Conservation (phyloP, 1,284 basidiomycete genomes). For the Heterobasidion occidentale region DNA sequence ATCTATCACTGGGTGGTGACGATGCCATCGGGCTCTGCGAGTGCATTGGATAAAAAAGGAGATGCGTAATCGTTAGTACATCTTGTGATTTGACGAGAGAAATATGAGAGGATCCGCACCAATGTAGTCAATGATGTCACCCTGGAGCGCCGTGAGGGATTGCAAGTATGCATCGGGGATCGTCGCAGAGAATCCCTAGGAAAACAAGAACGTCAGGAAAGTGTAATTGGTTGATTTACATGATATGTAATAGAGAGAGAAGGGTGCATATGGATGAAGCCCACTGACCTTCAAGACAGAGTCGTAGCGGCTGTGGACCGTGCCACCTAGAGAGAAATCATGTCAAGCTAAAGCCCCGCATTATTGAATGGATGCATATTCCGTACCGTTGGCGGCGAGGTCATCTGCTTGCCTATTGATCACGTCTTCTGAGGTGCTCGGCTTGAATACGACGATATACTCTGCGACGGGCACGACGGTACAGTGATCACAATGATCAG, state of each 20-base stretch:
- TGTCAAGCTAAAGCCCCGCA: neutral
- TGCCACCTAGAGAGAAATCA: slow-evolving; percentile 2
- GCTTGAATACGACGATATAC: slow-evolving; percentile 57
- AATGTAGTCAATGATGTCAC: slow-evolving; percentile 41
- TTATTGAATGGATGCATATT: slow-evolving; percentile 7
- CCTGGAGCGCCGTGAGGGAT: slow-evolving; percentile 27
- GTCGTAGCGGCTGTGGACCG: neutral
- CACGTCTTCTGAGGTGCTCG: slow-evolving; percentile 30
- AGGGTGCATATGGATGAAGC: neutral
- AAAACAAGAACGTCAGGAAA: neutral
- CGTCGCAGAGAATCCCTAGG: slow-evolving; percentile 46
- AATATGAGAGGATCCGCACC: slow-evolving; percentile 23
- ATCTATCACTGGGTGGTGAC: slow-evolving; percentile 1
- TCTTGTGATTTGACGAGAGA: neutral
- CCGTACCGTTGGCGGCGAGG: slow-evolving; percentile 30
- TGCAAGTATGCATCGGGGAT: slow-evolving; percentile 33
- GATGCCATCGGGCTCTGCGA: slow-evolving; percentile 30
- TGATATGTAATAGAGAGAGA: neutral
- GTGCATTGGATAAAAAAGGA: slow-evolving; percentile 22
- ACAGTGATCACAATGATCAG: neutral
- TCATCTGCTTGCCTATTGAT: slow-evolving; percentile 35
- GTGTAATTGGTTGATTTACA: neutral
- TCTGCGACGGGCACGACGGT: slow-evolving; percentile 18
- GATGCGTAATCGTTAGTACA: neutral
- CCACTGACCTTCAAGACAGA: slow-evolving; percentile 3